Percentiles rank a stretch among this genome's conserved stretches.
Conservation (phyloP, 2,329 filamentous ascomycete genomes). For the Aspergillus sclerotialis region DNA sequence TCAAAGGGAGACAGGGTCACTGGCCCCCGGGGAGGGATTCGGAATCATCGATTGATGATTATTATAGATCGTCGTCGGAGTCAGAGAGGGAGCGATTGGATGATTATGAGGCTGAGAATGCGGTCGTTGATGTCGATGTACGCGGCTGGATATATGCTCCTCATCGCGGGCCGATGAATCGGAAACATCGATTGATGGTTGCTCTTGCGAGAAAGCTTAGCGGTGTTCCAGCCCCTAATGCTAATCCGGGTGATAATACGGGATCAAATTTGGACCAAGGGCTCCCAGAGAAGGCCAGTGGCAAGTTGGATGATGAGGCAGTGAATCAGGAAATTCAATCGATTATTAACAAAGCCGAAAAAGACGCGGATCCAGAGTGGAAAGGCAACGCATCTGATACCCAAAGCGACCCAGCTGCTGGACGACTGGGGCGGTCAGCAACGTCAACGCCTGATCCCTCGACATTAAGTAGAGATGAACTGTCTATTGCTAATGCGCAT, state of each 20-base stretch:
- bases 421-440: conserved; percentile 34
- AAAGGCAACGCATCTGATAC: conserved; percentile 55
- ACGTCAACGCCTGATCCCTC: conserved; percentile 33
- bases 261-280: conserved; percentile 3
- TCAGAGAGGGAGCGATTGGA: conserved; percentile 65
- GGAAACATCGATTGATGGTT: conserved; percentile 79
- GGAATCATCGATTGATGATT: conserved; percentile 31
- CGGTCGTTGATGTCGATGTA: conserved; percentile 88
- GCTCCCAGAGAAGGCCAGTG: conserved; percentile 27
- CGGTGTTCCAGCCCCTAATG: conserved; percentile 66
- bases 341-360: conserved; percentile 65
- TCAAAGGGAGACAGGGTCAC: conserved; percentile 38
- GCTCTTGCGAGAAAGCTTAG: conserved; percentile 81
- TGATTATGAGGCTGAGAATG: conserved; percentile 70
- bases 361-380: conserved; percentile 63
- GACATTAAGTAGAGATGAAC: conserved; percentile 63
- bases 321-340: conserved; percentile 69
- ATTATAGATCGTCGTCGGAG: conserved; percentile 32
- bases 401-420: conserved; percentile 15
- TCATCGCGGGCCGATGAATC: conserved; percentile 73
- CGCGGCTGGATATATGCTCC: conserved; percentile 92
- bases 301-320: conserved; percentile 53
- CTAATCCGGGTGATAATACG: conserved; percentile 23
- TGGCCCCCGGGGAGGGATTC: conserved; percentile 19
- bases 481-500: conserved; percentile 73